Evolutionary conservation across 305 asterid species (phyloP).

Genomic region (Ilex paraguariensis): DNA sequence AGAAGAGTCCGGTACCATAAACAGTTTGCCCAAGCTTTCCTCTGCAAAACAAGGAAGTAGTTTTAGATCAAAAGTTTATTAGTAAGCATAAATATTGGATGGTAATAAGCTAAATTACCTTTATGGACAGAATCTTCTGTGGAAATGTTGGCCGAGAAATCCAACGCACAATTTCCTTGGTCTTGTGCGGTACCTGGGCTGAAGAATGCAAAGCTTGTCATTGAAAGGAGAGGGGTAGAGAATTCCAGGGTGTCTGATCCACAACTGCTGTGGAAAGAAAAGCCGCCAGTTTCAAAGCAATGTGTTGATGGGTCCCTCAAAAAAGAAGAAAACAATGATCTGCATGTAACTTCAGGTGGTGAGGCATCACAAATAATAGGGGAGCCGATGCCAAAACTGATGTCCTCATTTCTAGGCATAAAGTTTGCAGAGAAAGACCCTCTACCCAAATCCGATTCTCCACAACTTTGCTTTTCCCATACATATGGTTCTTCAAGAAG

Average conservation of each 20-base stretch:
- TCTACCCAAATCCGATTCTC: slow-evolving; percentile 15
- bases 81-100: neutral
- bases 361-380: slow-evolving; percentile 30
- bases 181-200: slow-evolving; percentile 27
- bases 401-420: slow-evolving; percentile 48
- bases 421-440: slow-evolving; percentile 18
- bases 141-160: slow-evolving; percentile 25
- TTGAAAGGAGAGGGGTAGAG: slow-evolving; percentile 38
- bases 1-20: slow-evolving; percentile 18
- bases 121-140: slow-evolving; percentile 23
- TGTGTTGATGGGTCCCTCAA: slow-evolving; percentile 24
- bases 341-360: slow-evolving; percentile 33
- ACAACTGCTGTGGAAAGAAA: slow-evolving; percentile 46
- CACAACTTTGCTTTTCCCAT: slow-evolving; percentile 19
- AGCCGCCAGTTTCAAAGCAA: slow-evolving; percentile 34
- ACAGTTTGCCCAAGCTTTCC: slow-evolving; percentile 13
- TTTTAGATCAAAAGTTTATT: neutral
- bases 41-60: slow-evolving; percentile 16
- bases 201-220: slow-evolving; percentile 69
- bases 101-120: slow-evolving; percentile 32
- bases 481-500: slow-evolving; percentile 14
- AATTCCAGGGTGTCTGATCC: slow-evolving; percentile 35
- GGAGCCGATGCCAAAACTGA: slow-evolving; percentile 55
- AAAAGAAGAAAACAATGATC: slow-evolving; percentile 58
- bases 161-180: slow-evolving; percentile 29